phyloP scores from a whole-genome alignment of 805 yeast genomes.

The Sugiyamaella lignohabitans region DNA sequence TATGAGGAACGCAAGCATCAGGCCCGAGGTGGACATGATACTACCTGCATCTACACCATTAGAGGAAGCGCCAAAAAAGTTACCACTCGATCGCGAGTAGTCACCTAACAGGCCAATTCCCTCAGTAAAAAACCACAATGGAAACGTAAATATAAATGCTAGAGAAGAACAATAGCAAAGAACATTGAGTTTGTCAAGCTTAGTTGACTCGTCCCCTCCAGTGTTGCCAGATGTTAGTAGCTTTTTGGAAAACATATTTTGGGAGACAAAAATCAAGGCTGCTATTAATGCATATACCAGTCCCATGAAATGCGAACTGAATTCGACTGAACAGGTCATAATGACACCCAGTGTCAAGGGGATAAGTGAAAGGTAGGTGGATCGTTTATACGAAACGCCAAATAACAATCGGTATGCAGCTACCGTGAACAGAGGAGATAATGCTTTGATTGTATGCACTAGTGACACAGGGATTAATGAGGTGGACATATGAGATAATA shows the following conservation, averaged over 20 bases:
- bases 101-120: conserved; percentile 25
- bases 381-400: conserved; percentile 46
- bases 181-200: conserved; percentile 76
- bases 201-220: conserved; percentile 21
- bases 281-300: conserved; percentile 61
- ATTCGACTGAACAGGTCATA: conserved; percentile 44
- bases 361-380: conserved; percentile 70
- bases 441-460: conserved; percentile 89
- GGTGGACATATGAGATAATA: conserved; percentile 88
- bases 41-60: background rate
- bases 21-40: conserved; percentile 16
- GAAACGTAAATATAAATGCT: conserved; percentile 66
- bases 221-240: conserved; percentile 46
- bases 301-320: conserved; percentile 50
- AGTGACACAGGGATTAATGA: conserved; percentile 86
- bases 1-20: conserved; percentile 41
- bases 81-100: background rate
- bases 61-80: background rate
- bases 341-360: conserved; percentile 84
- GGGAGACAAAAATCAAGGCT: conserved; percentile 71
- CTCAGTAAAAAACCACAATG: conserved; percentile 66
- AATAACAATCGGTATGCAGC: conserved; percentile 62
- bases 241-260: conserved; percentile 80
- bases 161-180: conserved; percentile 69
- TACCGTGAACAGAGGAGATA: conserved; percentile 86